phyloP scores from a whole-genome alignment of 331 rosid genomes.

The Ulmus americana region DNA sequence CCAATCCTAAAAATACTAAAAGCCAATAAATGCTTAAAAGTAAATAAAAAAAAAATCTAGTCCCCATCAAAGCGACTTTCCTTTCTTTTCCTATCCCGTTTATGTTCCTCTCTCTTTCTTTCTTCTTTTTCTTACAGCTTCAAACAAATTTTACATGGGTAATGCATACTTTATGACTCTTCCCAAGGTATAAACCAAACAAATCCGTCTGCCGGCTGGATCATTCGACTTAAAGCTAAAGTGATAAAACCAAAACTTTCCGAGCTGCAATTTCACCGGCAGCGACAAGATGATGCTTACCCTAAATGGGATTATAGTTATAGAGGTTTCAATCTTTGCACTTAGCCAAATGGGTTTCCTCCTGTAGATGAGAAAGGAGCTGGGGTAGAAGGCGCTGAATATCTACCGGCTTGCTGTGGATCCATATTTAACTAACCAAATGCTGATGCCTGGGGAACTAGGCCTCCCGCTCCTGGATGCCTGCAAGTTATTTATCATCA shows the following conservation, averaged over 20 bases:
- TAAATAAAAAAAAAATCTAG: slow-evolving; percentile 3
- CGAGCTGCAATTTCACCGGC: slow-evolving; percentile 42
- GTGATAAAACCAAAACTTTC: slow-evolving; percentile 40
- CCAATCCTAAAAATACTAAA: slow-evolving; percentile 32
- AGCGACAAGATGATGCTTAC: slow-evolving; percentile 43
- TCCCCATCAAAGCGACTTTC: slow-evolving; percentile 6
- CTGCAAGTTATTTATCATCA: slow-evolving; percentile 25
- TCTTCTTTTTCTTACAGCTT: slow-evolving; percentile 27
- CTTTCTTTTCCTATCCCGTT: slow-evolving; percentile 21
- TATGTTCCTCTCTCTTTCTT: slow-evolving; percentile 15
- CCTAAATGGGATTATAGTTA: slow-evolving; percentile 10
- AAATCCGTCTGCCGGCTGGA: slow-evolving; percentile 27
- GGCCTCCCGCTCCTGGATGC: slow-evolving; percentile 42
- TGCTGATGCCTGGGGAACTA: slow-evolving; percentile 37
- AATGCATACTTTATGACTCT: slow-evolving; percentile 31
- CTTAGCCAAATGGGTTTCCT: slow-evolving; percentile 88
- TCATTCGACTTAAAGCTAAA: slow-evolving; percentile 17
- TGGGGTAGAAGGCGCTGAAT: slow-evolving; percentile 46
- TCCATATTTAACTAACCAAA: slow-evolving; percentile 48
- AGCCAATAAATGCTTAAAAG: slow-evolving; percentile 20
- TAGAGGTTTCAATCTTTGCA: slow-evolving; percentile 13
- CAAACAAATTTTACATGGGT: slow-evolving; percentile 49
- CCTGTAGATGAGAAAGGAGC: slow-evolving; percentile 47
- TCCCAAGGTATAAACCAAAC: slow-evolving; percentile 25
- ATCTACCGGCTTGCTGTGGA: slow-evolving; percentile 52